A percentile compares a stretch with the other conserved stretches of the same genome.
phyloP scores from a whole-genome alignment of 441 rosid species.

The Adansonia madagascariensis region DNA sequence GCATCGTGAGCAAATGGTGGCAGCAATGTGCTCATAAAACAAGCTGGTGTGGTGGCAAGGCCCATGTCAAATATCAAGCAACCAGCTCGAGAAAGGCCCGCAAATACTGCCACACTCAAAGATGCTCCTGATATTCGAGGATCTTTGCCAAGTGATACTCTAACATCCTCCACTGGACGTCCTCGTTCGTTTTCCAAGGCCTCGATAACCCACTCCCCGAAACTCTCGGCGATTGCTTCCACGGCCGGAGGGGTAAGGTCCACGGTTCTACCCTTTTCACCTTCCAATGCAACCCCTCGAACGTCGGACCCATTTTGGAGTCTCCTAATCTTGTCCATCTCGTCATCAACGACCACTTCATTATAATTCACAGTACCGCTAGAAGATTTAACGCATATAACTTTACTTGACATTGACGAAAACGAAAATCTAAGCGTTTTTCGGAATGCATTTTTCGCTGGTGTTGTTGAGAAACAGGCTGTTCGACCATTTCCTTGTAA shows the following conservation, averaged over 20 bases:
- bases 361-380: constrained; percentile 39
- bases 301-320: constrained; percentile 91
- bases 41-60: constrained; percentile 94
- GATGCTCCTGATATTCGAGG: constrained; percentile 72
- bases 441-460: constrained; percentile 28
- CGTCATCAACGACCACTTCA: constrained; percentile 60
- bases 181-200: constrained; percentile 41
- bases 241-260: constrained; percentile 79
- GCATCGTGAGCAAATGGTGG: constrained; percentile 76
- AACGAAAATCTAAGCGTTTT: constrained; percentile 29
- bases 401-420: constrained; percentile 21
- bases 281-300: constrained; percentile 86
- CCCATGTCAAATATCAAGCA: constrained; percentile 83
- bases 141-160: constrained; percentile 77
- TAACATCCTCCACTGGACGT: constrained; percentile 39
- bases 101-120: constrained; percentile 72
- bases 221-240: constrained; percentile 88
- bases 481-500: constrained; percentile 33
- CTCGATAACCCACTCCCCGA: constrained; percentile 82
- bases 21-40: constrained; percentile 87
- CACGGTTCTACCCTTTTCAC: constrained; percentile 76
- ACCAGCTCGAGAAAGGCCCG: constrained; percentile 81
- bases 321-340: constrained; percentile 71
- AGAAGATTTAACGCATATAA: constrained; percentile 36
- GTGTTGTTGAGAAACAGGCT: constrained; percentile 36